A percentile compares a stretch with the other conserved stretches of the same genome.
These are phyloP conservation scores for Vanilla planifolia DNA, from an alignment of 106 monocot species.

Conservation along the genomic window DNA sequence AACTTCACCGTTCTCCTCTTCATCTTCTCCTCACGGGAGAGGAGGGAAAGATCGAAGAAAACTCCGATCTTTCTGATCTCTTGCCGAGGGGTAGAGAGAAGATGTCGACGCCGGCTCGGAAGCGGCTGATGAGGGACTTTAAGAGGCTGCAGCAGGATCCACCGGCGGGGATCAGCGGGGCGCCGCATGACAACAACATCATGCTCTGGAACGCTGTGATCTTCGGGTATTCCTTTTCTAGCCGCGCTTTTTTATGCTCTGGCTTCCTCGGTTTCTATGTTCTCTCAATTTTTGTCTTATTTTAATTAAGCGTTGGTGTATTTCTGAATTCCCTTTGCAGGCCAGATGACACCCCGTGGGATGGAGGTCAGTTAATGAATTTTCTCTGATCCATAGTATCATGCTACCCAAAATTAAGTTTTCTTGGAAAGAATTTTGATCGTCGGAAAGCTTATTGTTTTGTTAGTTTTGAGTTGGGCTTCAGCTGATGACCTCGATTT, in stretches of 20 bases:
- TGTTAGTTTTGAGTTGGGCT: background rate
- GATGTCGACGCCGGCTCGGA: slow-evolving; percentile 81
- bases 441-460: background rate
- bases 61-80: background rate
- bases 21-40: slow-evolving; percentile 1
- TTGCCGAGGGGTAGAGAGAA: background rate
- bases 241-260: background rate
- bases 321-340: slow-evolving; percentile 13
- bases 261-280: background rate
- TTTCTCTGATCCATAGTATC: background rate
- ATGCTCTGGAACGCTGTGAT: slow-evolving; percentile 86
- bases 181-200: slow-evolving; percentile 78
- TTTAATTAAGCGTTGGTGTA: background rate
- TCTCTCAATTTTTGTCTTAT: background rate
- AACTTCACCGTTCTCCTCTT: no score
- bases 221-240: slow-evolving; percentile 48
- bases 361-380: slow-evolving; percentile 19
- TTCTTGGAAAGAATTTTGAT: background rate
- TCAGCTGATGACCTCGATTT: background rate
- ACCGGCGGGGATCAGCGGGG: slow-evolving; percentile 76
- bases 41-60: background rate
- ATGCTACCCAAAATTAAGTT: no score
- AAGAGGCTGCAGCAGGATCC: slow-evolving; percentile 75
- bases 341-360: slow-evolving; percentile 28
- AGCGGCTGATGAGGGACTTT: slow-evolving; percentile 80